Conservation (phyloP, 2,329 filamentous ascomycete genomes). For the Lachnellula hyalina region DNA sequence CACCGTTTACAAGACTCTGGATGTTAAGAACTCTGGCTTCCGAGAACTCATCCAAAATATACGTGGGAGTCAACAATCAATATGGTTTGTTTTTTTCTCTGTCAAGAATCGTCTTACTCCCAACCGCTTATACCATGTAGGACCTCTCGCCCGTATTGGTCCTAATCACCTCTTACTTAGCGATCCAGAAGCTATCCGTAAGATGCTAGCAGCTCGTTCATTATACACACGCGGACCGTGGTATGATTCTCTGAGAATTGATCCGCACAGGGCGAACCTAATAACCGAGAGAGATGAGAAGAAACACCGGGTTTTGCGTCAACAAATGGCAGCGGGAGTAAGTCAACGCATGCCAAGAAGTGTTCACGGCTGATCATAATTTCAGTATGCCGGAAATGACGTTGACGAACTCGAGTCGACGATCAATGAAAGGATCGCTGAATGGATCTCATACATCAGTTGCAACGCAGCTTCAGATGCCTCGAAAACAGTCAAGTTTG, state of each 20-base stretch:
- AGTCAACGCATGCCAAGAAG: slow-evolving; percentile 2
- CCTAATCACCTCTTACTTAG: slow-evolving; percentile 17
- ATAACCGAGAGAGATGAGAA: slow-evolving; percentile 45
- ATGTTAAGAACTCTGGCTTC: background rate
- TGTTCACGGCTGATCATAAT: slow-evolving; percentile 32
- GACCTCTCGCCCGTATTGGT: slow-evolving; percentile 17
- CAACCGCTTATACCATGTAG: slow-evolving; percentile 1
- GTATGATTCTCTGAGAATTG: slow-evolving; percentile 43
- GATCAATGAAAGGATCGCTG: slow-evolving; percentile 42
- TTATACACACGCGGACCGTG: slow-evolving; percentile 12
- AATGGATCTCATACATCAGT: slow-evolving; percentile 44
- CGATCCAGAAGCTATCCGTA: slow-evolving; percentile 12
- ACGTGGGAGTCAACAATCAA: background rate
- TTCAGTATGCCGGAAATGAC: slow-evolving; percentile 50
- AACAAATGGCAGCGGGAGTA: slow-evolving; percentile 47
- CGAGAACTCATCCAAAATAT: background rate
- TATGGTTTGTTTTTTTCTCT: background rate
- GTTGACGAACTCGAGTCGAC: slow-evolving; percentile 44
- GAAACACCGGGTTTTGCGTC: slow-evolving; percentile 38
- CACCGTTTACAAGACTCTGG: background rate
- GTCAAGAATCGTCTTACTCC: background rate
- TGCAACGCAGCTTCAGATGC: slow-evolving; percentile 42
- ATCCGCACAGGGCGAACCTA: slow-evolving; percentile 48
- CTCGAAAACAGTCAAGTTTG: slow-evolving; percentile 39
- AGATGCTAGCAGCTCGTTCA: slow-evolving; percentile 12